These are phyloP conservation scores for Ogataea paraovalis DNA, from an alignment of 805 yeast genomes.

Conservation along the genomic window DNA sequence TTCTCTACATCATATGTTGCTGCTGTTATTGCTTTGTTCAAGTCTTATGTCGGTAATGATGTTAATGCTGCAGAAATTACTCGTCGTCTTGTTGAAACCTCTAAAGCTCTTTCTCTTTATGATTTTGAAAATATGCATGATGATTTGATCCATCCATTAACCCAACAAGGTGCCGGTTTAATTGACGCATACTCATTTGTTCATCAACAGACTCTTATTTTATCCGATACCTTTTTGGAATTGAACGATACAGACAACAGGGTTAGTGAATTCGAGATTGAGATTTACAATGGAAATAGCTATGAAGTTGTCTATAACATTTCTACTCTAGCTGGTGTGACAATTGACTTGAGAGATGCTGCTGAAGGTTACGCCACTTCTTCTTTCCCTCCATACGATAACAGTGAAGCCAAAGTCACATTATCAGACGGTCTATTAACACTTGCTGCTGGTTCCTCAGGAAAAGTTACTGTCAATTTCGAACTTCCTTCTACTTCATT, in stretches of 20 bases:
- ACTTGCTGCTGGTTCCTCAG: constrained; percentile 8
- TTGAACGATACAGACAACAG: constrained; percentile 14
- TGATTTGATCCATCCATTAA: constrained; percentile 9
- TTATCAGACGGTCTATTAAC: constrained; percentile 3
- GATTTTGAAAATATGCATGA: too few species aligned
- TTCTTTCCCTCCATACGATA: constrained; percentile 11
- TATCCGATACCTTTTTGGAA: constrained; percentile 7
- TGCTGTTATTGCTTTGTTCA: too few species aligned
- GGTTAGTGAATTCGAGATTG: constrained; percentile 9
- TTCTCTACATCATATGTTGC: too few species aligned
- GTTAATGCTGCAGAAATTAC: too few species aligned
- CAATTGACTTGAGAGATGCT: too few species aligned
- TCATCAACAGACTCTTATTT: constrained; percentile 9
- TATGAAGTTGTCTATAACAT: constrained; percentile 6
- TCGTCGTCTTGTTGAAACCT: constrained; percentile 1
- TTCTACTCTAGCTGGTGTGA: constrained; percentile 2
- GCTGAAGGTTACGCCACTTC: too few species aligned
- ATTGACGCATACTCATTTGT: constrained; percentile 14
- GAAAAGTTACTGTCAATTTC: constrained; percentile 6
- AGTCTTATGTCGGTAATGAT: too few species aligned
- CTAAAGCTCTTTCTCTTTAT: background rate
- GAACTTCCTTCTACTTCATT: constrained; percentile 2
- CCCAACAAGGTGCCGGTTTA: constrained; percentile 19
- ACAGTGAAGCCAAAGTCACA: constrained; percentile 5
- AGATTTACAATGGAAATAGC: constrained; percentile 10